Conservation (phyloP, 2,329 filamentous ascomycete genomes). For the Domatiomyces catenatus region DNA sequence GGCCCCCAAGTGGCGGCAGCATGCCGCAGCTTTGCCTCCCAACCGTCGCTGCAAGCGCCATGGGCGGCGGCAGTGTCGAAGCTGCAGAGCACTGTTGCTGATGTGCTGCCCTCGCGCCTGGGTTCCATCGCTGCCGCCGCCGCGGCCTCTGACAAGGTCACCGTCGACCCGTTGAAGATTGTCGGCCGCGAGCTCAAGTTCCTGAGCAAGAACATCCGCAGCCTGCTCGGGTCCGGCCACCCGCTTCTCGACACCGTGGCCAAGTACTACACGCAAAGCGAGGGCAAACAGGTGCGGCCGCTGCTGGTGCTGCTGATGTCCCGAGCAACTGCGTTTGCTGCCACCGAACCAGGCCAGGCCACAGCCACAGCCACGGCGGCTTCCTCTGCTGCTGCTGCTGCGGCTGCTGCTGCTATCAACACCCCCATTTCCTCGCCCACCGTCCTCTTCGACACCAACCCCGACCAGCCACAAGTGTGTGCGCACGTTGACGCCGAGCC, state of each 20-base stretch:
- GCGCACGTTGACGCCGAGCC: constrained; percentile 34
- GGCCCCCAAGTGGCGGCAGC: constrained; percentile 1
- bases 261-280: constrained; percentile 94
- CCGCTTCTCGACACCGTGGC: constrained; percentile 86
- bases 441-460: constrained; percentile 69
- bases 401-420: constrained; percentile 35
- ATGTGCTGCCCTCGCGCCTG: constrained; percentile 25
- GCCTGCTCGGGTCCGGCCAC: constrained; percentile 85
- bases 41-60: constrained; percentile 14
- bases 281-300: constrained; percentile 92
- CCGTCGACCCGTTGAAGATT: constrained; percentile 72
- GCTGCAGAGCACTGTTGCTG: constrained; percentile 34
- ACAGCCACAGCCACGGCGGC: constrained; percentile 3
- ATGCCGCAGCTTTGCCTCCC: constrained; percentile 8
- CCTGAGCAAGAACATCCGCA: constrained; percentile 79
- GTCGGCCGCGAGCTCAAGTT: constrained; percentile 97
- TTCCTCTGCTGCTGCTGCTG: constrained; percentile 13
- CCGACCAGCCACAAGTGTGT: constrained; percentile 39
- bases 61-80: constrained; percentile 35
- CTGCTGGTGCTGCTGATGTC: constrained; percentile 95
- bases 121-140: too few species aligned
- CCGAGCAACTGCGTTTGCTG: constrained; percentile 71
- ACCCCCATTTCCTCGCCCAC: constrained; percentile 43
- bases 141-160: constrained; percentile 40
- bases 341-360: constrained; percentile 36